Conservation (phyloP, 2,329 filamentous ascomycete genomes). For the Hypocreales sp. region DNA sequence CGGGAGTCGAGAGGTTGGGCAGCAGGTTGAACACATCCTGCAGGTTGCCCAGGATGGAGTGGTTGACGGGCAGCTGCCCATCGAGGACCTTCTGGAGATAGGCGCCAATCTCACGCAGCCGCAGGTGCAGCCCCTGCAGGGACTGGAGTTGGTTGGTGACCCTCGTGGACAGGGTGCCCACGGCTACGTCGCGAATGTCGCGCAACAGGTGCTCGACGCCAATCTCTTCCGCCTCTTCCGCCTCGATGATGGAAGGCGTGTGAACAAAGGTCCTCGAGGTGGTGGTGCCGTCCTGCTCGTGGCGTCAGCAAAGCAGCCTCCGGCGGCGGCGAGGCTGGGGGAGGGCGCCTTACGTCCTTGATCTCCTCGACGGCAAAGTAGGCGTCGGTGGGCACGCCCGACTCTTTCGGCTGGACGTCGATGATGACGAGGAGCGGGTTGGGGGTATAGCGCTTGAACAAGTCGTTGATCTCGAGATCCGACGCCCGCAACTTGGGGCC, state of each 20-base stretch:
- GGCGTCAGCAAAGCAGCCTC: slow-evolving; percentile 1
- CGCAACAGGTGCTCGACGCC: slow-evolving; percentile 94
- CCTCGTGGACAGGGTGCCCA: slow-evolving; percentile 88
- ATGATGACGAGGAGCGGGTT: slow-evolving; percentile 95
- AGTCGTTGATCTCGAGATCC: slow-evolving; percentile 96
- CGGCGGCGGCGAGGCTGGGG: not conserved
- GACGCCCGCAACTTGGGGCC: slow-evolving; percentile 93
- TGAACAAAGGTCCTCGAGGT: slow-evolving; percentile 97
- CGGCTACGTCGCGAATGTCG: slow-evolving; percentile 95
- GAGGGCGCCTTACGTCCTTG: slow-evolving; percentile 64
- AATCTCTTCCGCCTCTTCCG: slow-evolving; percentile 97
- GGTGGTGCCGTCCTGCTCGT: slow-evolving; percentile 74
- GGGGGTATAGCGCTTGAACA: slow-evolving; percentile 97
- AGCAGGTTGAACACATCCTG: slow-evolving; percentile 98
- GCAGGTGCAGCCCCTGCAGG: slow-evolving; percentile 85
- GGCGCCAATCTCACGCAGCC: slow-evolving; percentile 84
- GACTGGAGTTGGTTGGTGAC: slow-evolving; percentile 97
- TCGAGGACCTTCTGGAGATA: slow-evolving; percentile 95
- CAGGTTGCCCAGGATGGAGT: slow-evolving; percentile 93
- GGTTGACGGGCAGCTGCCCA: slow-evolving; percentile 85
- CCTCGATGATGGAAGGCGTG: slow-evolving; percentile 95
- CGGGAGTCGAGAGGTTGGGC: slow-evolving; percentile 82
- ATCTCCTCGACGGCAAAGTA: slow-evolving; percentile 99
- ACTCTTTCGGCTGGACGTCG: slow-evolving; percentile 95
- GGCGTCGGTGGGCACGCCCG: slow-evolving; percentile 92